Base-by-base conservation (phyloP, 2,329 filamentous ascomycete species). In the Alternaria hordeiaustralica region DNA sequence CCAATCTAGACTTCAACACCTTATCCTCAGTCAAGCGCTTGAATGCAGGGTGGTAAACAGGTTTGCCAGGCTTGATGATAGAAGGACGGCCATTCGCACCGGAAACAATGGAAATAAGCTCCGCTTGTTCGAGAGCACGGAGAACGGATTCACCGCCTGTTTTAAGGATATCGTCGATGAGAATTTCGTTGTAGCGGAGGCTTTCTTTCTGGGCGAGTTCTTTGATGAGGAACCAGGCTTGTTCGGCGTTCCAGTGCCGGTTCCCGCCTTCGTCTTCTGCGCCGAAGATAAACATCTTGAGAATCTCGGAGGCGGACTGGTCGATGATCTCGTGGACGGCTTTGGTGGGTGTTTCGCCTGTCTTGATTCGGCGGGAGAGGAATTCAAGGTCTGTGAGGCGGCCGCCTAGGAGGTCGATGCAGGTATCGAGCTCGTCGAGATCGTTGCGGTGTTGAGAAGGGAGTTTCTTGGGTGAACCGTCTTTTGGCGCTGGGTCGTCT, bases 301-400 rank as follows among this genome's bases (percentile, higher is more conserved):
- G 83, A 51, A 98, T 94, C 75, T 98, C 96, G 0, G 92, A 92
- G 1, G 94, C 92, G 18, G 91, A 92, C 75, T 97, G 93, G 58
- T 93, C 90, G 58, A 97, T 91, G 66, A 99, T 98, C 68, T 97
- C 94, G 21, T 89, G 85, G 3, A 97, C 90, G 3, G 96, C 96
- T 70, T 91, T 86, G 67, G 86, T 87, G 1, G 96, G 96, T 3
- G 87, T 91, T 78, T 97, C 94, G 15, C 96, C 95, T 1, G 91
- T 89, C 80, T 93, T 93, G 71, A 99, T 91, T 18, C 96, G 88
- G 36, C 95, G 89, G n/a, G 94, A 92, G 46, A 99, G 88, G 75
- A 96, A 96, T 76, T 98, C 95, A 20, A 99, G 89, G 75, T 99
- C 96, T 0, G 94, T 97, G n/a, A 99, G 86, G 4, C 96, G 92